These are phyloP conservation scores for Pleurotus giganteus DNA, from an alignment of 768 basidiomycete species.

Conservation along the genomic window DNA sequence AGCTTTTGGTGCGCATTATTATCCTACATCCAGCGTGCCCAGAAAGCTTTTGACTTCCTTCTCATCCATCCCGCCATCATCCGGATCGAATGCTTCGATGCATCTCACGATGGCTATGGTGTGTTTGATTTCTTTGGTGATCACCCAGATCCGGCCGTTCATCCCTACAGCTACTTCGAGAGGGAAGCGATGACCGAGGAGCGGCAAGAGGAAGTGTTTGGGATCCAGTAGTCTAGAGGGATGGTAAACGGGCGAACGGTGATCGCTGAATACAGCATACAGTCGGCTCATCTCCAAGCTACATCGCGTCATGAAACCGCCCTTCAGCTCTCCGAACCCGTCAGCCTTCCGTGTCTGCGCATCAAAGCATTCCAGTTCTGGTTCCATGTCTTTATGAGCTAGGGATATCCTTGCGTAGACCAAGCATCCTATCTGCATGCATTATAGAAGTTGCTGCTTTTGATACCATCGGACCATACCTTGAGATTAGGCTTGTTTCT, in stretches of 20 bases:
- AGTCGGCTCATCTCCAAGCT: slow-evolving; percentile 84
- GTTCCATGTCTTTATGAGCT: slow-evolving; percentile 97
- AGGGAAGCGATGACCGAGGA: slow-evolving; percentile 79
- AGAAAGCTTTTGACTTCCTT: slow-evolving; percentile 51
- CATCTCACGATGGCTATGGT: slow-evolving; percentile 76
- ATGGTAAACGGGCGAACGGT: slow-evolving; percentile 2
- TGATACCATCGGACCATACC: slow-evolving; percentile 36
- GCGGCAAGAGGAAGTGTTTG: slow-evolving; percentile 77
- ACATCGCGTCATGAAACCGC: slow-evolving; percentile 79
- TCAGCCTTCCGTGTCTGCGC: slow-evolving; percentile 89
- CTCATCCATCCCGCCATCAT: slow-evolving; percentile 63
- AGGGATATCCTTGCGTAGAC: slow-evolving; percentile 92
- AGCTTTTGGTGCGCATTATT: background rate
- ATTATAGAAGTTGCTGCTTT: background rate
- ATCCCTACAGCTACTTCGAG: slow-evolving; percentile 87
- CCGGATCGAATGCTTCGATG: slow-evolving; percentile 80
- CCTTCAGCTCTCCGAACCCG: slow-evolving; percentile 91
- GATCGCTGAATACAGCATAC: slow-evolving; percentile 44
- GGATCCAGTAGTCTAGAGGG: slow-evolving; percentile 69
- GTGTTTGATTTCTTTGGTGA: slow-evolving; percentile 66
- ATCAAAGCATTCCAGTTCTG: slow-evolving; percentile 95
- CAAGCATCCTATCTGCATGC: slow-evolving; percentile 75
- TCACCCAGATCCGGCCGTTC: slow-evolving; percentile 93
- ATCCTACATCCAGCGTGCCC: slow-evolving; percentile 38
- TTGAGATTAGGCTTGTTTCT: slow-evolving; percentile 92